phyloP scores from a whole-genome alignment of 148 eudicot genomes.

The Amaranthus cruentus region DNA sequence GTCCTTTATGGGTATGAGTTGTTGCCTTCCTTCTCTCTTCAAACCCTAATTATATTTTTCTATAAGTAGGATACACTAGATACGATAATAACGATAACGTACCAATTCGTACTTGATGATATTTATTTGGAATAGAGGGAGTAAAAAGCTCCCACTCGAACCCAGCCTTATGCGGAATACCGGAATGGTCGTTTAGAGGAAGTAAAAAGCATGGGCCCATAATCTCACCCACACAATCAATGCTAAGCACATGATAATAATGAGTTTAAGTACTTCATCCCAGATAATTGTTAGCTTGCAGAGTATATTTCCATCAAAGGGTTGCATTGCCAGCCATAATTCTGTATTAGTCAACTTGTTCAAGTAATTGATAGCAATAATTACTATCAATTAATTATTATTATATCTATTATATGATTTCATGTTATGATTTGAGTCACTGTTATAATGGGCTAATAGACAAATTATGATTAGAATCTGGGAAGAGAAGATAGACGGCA shows the following conservation, averaged over 20 bases:
- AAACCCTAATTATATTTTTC: too few relatives aligned
- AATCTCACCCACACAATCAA: conserved; percentile 14
- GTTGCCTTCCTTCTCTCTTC: too few relatives aligned
- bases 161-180: too few relatives aligned
- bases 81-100: too few relatives aligned
- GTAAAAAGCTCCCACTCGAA: too few relatives aligned
- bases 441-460: conserved; percentile 3
- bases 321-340: conserved; percentile 11
- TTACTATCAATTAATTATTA: background rate
- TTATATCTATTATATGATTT: background rate
- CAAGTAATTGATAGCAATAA: background rate
- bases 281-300: conserved; percentile 2
- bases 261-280: background rate
- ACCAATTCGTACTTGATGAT: too few relatives aligned
- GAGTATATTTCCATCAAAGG: conserved; percentile 3
- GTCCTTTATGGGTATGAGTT: too few relatives aligned
- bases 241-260: conserved; percentile 10
- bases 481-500: too few relatives aligned
- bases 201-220: conserved; percentile 10
- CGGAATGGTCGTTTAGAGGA: too few relatives aligned
- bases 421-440: conserved; percentile 7
- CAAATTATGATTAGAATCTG: too few relatives aligned
- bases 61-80: too few relatives aligned
- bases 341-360: conserved; percentile 13
- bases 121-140: too few relatives aligned